Evolutionary conservation across 73 alveolate genomes (phyloP).

Genomic region (Symbiodinium pilosum): DNA sequence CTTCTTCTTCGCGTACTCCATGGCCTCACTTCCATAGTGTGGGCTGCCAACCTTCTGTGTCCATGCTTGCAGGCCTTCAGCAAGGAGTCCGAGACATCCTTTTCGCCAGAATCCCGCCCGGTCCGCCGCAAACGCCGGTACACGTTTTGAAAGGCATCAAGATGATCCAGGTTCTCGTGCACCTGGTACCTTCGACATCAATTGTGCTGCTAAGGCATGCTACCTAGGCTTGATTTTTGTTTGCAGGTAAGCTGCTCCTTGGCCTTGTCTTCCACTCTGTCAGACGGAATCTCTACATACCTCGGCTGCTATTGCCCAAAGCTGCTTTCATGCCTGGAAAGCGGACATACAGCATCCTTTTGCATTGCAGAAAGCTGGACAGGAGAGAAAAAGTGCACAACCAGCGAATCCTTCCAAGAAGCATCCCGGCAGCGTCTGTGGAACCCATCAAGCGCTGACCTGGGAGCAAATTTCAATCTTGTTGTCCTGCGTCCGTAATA

Average conservation of each 20-base stretch:
- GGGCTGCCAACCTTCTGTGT: too few relatives aligned
- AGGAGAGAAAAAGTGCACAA: not conserved
- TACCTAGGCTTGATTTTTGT: too few relatives aligned
- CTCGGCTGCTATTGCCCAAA: not conserved
- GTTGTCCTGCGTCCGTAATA: too few relatives aligned
- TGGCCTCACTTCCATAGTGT: constrained; percentile 14
- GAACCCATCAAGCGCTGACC: not conserved
- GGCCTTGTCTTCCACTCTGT: constrained; percentile 19
- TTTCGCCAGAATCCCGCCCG: constrained; percentile 47
- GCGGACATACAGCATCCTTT: too few relatives aligned
- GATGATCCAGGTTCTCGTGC: constrained; percentile 65
- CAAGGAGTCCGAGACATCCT: constrained; percentile 84
- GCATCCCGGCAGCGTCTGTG: not conserved
- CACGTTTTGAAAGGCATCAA: constrained; percentile 82
- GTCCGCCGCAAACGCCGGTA: constrained; percentile 91
- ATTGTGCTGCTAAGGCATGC: not conserved
- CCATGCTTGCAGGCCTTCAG: constrained; percentile 37
- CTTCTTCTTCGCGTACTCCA: constrained; percentile 52
- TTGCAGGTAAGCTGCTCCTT: not conserved
- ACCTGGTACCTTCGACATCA: constrained; percentile 40
- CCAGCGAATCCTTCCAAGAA: not conserved
- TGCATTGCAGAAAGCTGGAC: too few relatives aligned
- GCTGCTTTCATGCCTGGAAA: too few relatives aligned
- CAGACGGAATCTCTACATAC: constrained; percentile 44
- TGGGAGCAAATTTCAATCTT: too few relatives aligned